phyloP scores from a whole-genome alignment of 148 eudicot genomes.

The Salicornia ramosissima region DNA sequence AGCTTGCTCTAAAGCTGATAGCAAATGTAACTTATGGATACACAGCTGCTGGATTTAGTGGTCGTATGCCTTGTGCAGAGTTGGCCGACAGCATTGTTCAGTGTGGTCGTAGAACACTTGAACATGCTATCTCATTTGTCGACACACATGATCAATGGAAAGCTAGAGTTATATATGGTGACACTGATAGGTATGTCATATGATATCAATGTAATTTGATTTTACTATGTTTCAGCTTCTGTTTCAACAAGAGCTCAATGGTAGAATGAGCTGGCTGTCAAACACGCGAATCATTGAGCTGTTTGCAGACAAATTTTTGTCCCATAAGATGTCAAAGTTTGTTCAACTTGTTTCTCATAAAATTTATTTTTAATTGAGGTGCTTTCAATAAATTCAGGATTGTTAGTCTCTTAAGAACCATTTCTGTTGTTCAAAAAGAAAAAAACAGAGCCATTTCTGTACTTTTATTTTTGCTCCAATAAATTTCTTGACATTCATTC shows the following conservation, averaged over 20 bases:
- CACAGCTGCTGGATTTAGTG: conserved; percentile 98
- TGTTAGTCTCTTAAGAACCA: not conserved
- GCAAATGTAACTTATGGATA: conserved; percentile 96
- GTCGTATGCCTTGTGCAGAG: conserved; percentile 99
- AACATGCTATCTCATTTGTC: conserved; percentile 24
- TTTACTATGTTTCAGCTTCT: not conserved
- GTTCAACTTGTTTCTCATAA: not conserved
- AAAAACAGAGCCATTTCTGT: too few relatives aligned
- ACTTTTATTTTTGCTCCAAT: not conserved
- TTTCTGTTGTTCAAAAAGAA: too few relatives aligned
- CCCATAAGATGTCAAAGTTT: not conserved
- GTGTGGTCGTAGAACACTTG: conserved; percentile 84
- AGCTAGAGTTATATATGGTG: conserved; percentile 90
- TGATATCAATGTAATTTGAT: not conserved
- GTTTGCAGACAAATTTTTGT: not conserved
- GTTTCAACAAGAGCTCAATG: not conserved
- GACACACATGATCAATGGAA: conserved; percentile 70
- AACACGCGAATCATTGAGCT: not conserved
- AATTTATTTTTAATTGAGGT: not conserved
- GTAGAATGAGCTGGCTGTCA: not conserved
- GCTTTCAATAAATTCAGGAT: not conserved
- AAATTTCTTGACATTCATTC: not conserved
- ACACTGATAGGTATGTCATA: conserved; percentile 75
- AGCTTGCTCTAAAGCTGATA: conserved; percentile 91
- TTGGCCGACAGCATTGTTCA: conserved; percentile 97